A percentile compares a stretch with the other conserved stretches of the same genome.
Conservation (phyloP, 441 rosid species). For the Caryocar brasiliense region DNA sequence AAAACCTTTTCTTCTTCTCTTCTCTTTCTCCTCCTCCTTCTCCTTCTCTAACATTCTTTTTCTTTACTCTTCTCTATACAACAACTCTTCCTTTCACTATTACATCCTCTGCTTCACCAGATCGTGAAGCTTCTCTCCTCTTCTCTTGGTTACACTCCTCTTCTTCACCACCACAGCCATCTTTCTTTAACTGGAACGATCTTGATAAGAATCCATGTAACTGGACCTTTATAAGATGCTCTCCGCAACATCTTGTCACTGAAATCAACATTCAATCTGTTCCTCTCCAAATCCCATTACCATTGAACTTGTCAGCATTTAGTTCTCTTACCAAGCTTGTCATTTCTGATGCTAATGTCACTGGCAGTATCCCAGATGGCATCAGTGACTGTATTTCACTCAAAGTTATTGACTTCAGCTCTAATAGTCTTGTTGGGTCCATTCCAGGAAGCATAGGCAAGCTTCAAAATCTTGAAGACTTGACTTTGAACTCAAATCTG, state of each 20-base stretch:
- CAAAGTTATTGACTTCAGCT: constrained; percentile 44
- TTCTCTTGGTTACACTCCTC: constrained; percentile 75
- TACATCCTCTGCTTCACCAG: constrained; percentile 27
- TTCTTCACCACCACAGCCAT: constrained; percentile 28
- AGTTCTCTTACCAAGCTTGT: constrained; percentile 39
- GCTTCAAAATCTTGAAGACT: constrained; percentile 43
- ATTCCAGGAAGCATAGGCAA: constrained; percentile 51
- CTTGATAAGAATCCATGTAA: constrained; percentile 58
- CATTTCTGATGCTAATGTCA: constrained; percentile 62
- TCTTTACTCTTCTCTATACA: constrained; percentile 12
- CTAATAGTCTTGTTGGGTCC: constrained; percentile 51
- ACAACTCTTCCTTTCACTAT: constrained; percentile 5
- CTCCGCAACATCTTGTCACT: constrained; percentile 54
- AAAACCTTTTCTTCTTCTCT: constrained; percentile 13
- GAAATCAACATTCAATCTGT: constrained; percentile 52
- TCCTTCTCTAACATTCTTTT: constrained; percentile 8
- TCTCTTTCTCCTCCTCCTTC: constrained; percentile 18
- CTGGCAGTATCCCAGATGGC: constrained; percentile 52
- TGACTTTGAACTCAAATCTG: constrained; percentile 71
- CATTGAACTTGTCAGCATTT: constrained; percentile 47
- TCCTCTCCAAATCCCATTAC: constrained; percentile 44
- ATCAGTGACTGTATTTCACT: constrained; percentile 43
- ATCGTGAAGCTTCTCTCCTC: constrained; percentile 53
- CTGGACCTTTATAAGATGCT: constrained; percentile 76
- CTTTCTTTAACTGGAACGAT: constrained; percentile 55